Percentiles rank a stretch among this genome's conserved stretches.
phyloP scores from a whole-genome alignment of 306 rosid species.

The Quercus berberidifolia region DNA sequence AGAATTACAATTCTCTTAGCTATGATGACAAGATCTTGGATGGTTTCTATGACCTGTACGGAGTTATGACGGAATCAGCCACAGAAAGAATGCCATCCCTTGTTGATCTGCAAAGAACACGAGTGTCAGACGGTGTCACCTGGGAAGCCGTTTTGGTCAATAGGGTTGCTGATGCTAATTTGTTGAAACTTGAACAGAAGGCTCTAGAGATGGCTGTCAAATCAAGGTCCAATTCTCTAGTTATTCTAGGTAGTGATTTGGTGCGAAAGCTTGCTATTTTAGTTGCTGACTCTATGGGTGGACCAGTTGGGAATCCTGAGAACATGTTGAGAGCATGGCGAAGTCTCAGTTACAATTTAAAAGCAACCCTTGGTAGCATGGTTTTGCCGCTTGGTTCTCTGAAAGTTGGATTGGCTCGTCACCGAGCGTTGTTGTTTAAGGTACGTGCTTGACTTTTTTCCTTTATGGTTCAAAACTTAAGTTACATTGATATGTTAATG shows the following conservation, averaged over 20 bases:
- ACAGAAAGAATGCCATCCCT: conserved; percentile 87
- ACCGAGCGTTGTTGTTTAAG: conserved; percentile 97
- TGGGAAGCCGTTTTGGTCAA: conserved; percentile 97
- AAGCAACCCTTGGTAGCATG: conserved; percentile 89
- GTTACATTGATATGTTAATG: background rate
- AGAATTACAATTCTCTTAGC: conserved; percentile 95
- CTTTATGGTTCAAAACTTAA: conserved; percentile 5
- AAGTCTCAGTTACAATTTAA: conserved; percentile 69
- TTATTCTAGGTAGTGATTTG: conserved; percentile 48
- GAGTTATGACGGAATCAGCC: conserved; percentile 56
- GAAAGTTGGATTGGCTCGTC: conserved; percentile 90
- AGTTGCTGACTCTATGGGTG: conserved; percentile 95
- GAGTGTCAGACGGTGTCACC: conserved; percentile 60
- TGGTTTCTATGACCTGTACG: conserved; percentile 94
- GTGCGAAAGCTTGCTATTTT: conserved; percentile 71
- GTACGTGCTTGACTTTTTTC: conserved; percentile 32
- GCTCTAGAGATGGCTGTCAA: conserved; percentile 62
- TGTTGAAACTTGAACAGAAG: conserved; percentile 77
- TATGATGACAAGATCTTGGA: conserved; percentile 94
- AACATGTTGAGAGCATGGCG: conserved; percentile 74
- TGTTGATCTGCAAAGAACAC: conserved; percentile 85
- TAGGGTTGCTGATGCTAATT: conserved; percentile 75
- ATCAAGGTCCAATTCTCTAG: conserved; percentile 51
- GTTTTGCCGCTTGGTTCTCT: conserved; percentile 94
- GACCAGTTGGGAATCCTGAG: conserved; percentile 78